Evolutionary conservation across 106 monocot genomes (phyloP).

Genomic region (Dendrobium huoshanense): DNA sequence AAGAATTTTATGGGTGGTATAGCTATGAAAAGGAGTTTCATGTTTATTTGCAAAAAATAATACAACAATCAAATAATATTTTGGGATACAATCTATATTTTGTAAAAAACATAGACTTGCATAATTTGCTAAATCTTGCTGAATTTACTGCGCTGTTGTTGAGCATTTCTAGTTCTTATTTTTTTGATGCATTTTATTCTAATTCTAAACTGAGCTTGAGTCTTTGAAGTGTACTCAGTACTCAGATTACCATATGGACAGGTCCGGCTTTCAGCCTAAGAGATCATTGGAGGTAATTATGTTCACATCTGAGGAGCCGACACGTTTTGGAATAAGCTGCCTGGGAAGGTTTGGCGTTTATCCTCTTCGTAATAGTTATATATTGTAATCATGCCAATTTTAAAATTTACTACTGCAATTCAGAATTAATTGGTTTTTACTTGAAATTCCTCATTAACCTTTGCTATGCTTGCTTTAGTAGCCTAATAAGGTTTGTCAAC

Average conservation of each 20-base stretch:
- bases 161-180: not conserved
- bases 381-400: not conserved
- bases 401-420: not conserved
- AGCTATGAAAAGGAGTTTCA: too few relatives aligned
- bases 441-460: not conserved
- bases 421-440: not conserved
- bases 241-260: conserved; percentile 15
- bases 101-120: not conserved
- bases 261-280: conserved; percentile 80
- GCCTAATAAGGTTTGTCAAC: not conserved
- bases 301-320: conserved; percentile 98
- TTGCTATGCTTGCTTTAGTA: not conserved
- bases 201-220: not conserved
- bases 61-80: too few relatives aligned
- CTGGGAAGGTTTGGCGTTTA: conserved; percentile 69
- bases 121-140: not conserved
- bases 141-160: not conserved
- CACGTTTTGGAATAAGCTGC: conserved; percentile 99
- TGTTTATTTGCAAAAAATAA: too few relatives aligned
- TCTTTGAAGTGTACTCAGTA: not conserved
- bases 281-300: conserved; percentile 87
- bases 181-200: not conserved
- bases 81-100: too few relatives aligned
- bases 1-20: too few relatives aligned
- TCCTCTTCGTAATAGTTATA: not conserved